phyloP scores from a whole-genome alignment of 2,329 filamentous ascomycete genomes.

The Sporothrix dimorphospora region DNA sequence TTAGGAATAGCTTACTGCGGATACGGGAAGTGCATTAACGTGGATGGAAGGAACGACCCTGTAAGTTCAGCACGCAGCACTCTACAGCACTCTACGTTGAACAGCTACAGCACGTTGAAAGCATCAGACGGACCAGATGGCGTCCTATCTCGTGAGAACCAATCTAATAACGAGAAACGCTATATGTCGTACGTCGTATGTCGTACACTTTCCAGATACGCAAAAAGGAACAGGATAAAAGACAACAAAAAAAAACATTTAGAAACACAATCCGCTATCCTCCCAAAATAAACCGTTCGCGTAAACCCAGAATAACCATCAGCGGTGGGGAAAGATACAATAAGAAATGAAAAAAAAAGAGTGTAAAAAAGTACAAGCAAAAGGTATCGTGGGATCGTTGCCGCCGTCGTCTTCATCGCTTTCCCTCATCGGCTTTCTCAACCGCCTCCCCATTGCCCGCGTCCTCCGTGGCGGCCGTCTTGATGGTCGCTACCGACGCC shows the following conservation, averaged over 20 bases:
- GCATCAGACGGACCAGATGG: background rate
- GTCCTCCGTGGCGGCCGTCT: background rate
- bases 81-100: no score
- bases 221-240: background rate
- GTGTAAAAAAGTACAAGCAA: background rate
- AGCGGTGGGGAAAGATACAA: background rate
- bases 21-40: background rate
- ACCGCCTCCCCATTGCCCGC: background rate
- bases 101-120: background rate
- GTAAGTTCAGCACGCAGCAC: background rate
- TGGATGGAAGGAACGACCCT: background rate
- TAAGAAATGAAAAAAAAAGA: background rate
- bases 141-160: conserved; percentile 1
- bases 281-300: background rate
- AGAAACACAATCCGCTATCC: background rate
- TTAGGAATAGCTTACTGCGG: conserved; percentile 1
- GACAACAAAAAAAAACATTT: background rate
- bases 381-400: conserved; percentile 21
- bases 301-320: background rate
- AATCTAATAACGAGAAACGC: conserved; percentile 4
- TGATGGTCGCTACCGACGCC: background rate
- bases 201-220: background rate
- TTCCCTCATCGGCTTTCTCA: background rate
- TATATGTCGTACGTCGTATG: background rate
- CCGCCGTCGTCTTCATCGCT: background rate